Percentiles rank a stretch among this genome's conserved stretches.
These are phyloP conservation scores for Inosperma sp. DNA, from an alignment of 768 basidiomycete species.

Conservation along the genomic window DNA sequence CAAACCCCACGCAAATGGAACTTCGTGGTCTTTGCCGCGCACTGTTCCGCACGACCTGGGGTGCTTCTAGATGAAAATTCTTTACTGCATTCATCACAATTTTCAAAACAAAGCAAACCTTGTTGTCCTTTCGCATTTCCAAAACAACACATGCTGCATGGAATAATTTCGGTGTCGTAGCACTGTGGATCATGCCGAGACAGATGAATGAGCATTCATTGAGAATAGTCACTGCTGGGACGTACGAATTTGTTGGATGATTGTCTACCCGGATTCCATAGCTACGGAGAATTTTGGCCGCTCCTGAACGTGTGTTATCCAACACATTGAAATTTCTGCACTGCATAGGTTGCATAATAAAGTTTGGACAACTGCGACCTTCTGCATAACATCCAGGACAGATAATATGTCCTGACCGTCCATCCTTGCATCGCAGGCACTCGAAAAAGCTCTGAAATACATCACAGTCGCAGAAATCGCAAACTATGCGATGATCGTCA, in stretches of 20 bases:
- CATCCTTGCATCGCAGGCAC: conserved; percentile 33
- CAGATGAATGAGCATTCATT: background rate
- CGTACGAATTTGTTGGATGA: conserved; percentile 1
- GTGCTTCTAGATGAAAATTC: background rate
- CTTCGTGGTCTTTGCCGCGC: conserved; percentile 18
- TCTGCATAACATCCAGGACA: conserved; percentile 75
- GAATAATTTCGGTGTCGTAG: conserved; percentile 19
- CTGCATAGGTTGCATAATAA: conserved; percentile 56
- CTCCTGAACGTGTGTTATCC: conserved; percentile 20
- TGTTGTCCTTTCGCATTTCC: conserved; percentile 15
- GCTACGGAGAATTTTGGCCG: conserved; percentile 7
- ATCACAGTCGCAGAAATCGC: conserved; percentile 80
- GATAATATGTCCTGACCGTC: conserved; percentile 43
- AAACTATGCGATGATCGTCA: conserved; percentile 36
- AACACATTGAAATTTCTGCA: conserved; percentile 47
- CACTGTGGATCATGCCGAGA: background rate
- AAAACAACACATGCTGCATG: conserved; percentile 29
- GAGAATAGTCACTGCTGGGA: background rate
- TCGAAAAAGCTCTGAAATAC: conserved; percentile 81
- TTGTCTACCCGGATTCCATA: conserved; percentile 7
- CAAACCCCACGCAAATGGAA: conserved; percentile 22
- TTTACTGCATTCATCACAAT: too few relatives aligned
- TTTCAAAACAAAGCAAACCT: background rate
- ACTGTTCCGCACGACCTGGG: conserved; percentile 6
- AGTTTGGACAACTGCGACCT: conserved; percentile 68